phyloP scores from a whole-genome alignment of 2,329 filamentous ascomycete species.

The Metarhizium guizhouense region DNA sequence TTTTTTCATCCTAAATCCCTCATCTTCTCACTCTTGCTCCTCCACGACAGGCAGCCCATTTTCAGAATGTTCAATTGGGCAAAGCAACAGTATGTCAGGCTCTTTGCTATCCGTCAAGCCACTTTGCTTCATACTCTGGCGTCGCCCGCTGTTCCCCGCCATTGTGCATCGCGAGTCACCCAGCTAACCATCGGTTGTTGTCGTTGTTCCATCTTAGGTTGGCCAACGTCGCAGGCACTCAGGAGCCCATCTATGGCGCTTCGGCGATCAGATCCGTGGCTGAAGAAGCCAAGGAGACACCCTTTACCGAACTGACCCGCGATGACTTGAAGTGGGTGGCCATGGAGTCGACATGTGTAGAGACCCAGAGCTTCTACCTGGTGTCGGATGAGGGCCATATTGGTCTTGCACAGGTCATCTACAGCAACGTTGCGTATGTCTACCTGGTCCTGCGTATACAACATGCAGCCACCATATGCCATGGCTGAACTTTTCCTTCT shows the following conservation, averaged over 20 bases:
- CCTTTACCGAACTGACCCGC: conserved; percentile 71
- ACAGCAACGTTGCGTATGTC: conserved; percentile 89
- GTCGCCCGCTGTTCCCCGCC: neutral
- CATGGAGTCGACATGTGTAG: conserved; percentile 78
- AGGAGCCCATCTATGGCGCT: conserved; percentile 92
- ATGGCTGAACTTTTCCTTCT: conserved; percentile 9
- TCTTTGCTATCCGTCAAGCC: conserved; percentile 4
- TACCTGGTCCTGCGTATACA: neutral
- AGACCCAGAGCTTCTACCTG: conserved; percentile 93
- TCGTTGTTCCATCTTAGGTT: conserved; percentile 33
- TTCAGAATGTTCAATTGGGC: conserved; percentile 83
- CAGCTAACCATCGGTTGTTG: conserved; percentile 4
- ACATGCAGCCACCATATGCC: neutral
- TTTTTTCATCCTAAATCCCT: neutral
- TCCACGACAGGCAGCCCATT: neutral
- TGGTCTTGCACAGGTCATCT: conserved; percentile 83
- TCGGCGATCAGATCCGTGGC: conserved; percentile 79
- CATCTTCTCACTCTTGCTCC: neutral
- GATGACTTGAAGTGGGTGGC: conserved; percentile 76
- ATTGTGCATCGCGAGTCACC: neutral
- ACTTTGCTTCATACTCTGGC: neutral
- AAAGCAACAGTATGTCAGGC: conserved; percentile 66
- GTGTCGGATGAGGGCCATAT: conserved; percentile 68
- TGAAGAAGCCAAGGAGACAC: conserved; percentile 65
- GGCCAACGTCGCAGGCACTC: conserved; percentile 81